These are phyloP conservation scores for Irpex sp. DNA, from an alignment of 1,284 basidiomycete genomes.

Conservation along the genomic window DNA sequence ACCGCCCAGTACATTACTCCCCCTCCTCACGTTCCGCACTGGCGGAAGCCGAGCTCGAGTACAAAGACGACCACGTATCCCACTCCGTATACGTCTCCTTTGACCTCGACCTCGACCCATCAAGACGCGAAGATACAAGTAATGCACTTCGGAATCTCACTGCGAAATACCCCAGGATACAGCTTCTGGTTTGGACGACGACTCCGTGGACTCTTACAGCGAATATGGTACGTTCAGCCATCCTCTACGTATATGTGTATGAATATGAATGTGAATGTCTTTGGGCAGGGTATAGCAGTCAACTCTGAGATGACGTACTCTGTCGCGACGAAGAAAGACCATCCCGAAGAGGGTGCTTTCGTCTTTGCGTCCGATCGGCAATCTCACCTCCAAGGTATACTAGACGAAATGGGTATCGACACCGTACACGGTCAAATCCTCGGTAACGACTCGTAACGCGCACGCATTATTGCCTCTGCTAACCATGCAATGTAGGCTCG, in stretches of 20 bases:
- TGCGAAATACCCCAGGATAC: constrained; percentile 30
- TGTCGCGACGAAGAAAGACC: constrained; percentile 39
- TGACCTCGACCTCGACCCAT: constrained; percentile 50
- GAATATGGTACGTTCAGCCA: constrained; percentile 75
- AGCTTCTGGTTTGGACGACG: constrained; percentile 94
- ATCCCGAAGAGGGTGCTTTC: constrained; percentile 33
- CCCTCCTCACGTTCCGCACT: constrained; percentile 93
- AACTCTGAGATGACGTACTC: constrained; percentile 73
- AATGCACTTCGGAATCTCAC: constrained; percentile 21
- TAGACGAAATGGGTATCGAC: constrained; percentile 47
- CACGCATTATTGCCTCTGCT: background rate
- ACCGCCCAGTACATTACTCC: constrained; percentile 93
- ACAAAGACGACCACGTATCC: constrained; percentile 86
- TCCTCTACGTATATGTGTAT: background rate
- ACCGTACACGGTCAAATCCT: constrained; percentile 38
- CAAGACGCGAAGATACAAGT: constrained; percentile 19
- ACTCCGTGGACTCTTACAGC: constrained; percentile 97
- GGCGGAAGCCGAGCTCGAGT: constrained; percentile 93
- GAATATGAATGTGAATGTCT: no score
- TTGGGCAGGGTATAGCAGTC: constrained; percentile 78
- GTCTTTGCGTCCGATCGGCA: constrained; percentile 76
- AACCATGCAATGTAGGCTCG: constrained; percentile 39
- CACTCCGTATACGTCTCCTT: constrained; percentile 88
- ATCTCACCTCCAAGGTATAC: constrained; percentile 42
- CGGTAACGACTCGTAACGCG: constrained; percentile 35